Evolutionary conservation across 1,139 yeast genomes (phyloP).

Genomic region (Pichia sp.): DNA sequence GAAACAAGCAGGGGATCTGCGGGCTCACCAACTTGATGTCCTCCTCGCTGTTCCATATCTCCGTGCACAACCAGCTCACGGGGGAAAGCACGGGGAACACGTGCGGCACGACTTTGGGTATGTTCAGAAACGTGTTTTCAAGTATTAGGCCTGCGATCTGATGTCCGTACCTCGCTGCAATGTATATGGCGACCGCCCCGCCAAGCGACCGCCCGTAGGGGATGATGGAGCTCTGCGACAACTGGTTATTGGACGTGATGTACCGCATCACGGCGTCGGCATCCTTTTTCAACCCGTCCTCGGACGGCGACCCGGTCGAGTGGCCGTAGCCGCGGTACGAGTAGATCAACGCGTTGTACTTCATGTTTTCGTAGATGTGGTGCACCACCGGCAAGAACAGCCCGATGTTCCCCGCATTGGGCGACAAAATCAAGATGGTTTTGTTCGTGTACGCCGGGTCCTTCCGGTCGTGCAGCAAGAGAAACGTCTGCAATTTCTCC

Average conservation of each 20-base stretch:
- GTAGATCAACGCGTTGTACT: constrained; percentile 76
- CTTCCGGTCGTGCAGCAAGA: constrained; percentile 43
- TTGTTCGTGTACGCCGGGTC: constrained; percentile 47
- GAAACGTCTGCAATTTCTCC: constrained; percentile 45
- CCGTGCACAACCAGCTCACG: constrained; percentile 62
- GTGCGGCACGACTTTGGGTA: constrained; percentile 77
- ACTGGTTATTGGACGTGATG: constrained; percentile 48
- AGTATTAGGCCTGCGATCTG: constrained; percentile 53
- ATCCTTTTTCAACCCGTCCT: constrained; percentile 75
- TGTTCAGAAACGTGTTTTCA: constrained; percentile 82
- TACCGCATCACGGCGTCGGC: constrained; percentile 69
- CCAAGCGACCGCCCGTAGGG: constrained; percentile 90
- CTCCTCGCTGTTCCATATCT: constrained; percentile 76
- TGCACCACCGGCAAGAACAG: constrained; percentile 82
- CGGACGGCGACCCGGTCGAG: constrained; percentile 75
- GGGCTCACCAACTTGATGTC: constrained; percentile 51
- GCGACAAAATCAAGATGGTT: constrained; percentile 75
- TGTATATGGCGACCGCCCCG: constrained; percentile 88
- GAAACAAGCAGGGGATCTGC: constrained; percentile 60
- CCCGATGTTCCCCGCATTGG: constrained; percentile 97
- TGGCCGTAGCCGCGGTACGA: constrained; percentile 92
- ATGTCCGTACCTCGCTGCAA: constrained; percentile 51
- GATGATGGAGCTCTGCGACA: constrained; percentile 51
- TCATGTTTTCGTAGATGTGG: constrained; percentile 58
- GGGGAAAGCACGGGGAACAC: constrained; percentile 65